Base-by-base conservation (phyloP, 176 grass and related monocot species). In the Ananas comosus region DNA sequence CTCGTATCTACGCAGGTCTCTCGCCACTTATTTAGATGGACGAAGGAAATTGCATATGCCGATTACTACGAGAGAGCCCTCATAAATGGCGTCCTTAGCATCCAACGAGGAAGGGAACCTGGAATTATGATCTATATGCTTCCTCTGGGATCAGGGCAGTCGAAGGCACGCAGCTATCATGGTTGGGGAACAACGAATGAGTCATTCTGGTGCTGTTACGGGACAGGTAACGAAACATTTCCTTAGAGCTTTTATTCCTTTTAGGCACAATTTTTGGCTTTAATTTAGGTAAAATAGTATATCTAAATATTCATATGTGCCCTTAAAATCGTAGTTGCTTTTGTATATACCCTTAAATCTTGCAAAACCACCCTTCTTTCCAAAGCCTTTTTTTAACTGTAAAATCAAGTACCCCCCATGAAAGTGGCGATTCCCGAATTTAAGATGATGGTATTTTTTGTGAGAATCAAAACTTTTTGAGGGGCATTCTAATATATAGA, bases 41-140 rank as follows among this genome's bases (percentile, higher is more conserved):
- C 94, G 0, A 99, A 99, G 80, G 90, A 99, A 66, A 67, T 84
- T 0, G 61, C 74, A 0, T 93, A 99, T 10, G 84, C 75, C 0
- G 94, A 99, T 86, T 93, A 99, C 82, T 99, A 99, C 11, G 90
- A 99, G 72, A 86, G 82, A 51, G 84, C 94, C 1, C 82, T 93
- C 11, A 86, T 89, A 63, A 99, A 99, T 14, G 94, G 94, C 0
- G 94, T 99, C 5, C 67, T 99, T 49, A 93, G 94, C 72, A 93
- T 99, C 68, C 94, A 93, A 78, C 90, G 94, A 73, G 89, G 89
- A n/a, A 82, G 70, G 11, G 83, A 99, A n/a, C 94, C 89, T 27
- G 94, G 89, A 66, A 74, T 93, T 19, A 93, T 99, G 89, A 99
- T 99, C 59, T 99, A 99, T 80, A 93, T 99, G 94, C 85, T 99